These are phyloP conservation scores for Amphirosellinia nigrospora DNA, from an alignment of 495 filamentous ascomycete genomes.

Conservation along the genomic window DNA sequence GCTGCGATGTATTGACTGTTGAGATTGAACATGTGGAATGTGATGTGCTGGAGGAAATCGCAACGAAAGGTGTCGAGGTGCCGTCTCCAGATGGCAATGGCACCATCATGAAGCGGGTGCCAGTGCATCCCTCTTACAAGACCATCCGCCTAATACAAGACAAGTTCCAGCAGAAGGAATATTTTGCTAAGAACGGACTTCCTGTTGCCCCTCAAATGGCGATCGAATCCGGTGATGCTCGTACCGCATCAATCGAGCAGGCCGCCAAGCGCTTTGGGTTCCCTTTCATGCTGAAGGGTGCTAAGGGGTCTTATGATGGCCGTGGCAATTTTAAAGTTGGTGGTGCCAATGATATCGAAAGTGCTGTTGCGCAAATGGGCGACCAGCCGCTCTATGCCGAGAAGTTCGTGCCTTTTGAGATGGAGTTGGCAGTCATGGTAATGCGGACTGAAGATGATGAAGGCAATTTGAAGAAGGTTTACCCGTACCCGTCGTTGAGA, in stretches of 20 bases:
- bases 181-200: conserved; percentile 69
- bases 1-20: conserved; percentile 87
- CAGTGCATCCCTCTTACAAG: conserved; percentile 86
- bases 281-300: conserved; percentile 94
- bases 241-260: conserved; percentile 63
- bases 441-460: conserved; percentile 83
- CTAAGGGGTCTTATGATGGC: conserved; percentile 93
- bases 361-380: conserved; percentile 71
- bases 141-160: conserved; percentile 94
- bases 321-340: conserved; percentile 85
- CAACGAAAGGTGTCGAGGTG: conserved; percentile 61
- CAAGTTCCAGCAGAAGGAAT: conserved; percentile 91
- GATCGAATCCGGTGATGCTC: conserved; percentile 56
- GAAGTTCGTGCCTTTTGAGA: conserved; percentile 84
- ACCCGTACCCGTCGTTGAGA: conserved; percentile 94
- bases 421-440: conserved; percentile 94
- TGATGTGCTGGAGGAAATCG: conserved; percentile 84
- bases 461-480: conserved; percentile 50
- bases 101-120: conserved; percentile 48
- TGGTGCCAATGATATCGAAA: conserved; percentile 68
- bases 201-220: conserved; percentile 73
- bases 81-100: conserved; percentile 46
- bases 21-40: conserved; percentile 99
- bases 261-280: conserved; percentile 73
- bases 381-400: conserved; percentile 84